These are phyloP conservation scores for Fusarium citri DNA, from an alignment of 2,329 filamentous ascomycete species.

Conservation along the genomic window DNA sequence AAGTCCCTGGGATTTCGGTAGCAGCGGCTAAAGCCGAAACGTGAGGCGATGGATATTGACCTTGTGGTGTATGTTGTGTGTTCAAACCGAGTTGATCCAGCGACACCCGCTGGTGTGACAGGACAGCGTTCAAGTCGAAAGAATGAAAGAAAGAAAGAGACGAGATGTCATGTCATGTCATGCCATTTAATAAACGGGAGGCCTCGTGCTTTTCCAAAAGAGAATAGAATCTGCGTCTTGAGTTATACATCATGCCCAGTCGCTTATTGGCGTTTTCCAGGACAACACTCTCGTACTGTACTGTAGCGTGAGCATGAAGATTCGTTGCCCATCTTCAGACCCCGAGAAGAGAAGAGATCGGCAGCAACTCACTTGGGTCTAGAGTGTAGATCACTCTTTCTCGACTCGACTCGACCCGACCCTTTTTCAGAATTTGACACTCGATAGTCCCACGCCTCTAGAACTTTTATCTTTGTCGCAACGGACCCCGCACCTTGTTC, in stretches of 20 bases:
- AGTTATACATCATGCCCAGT: slow-evolving; percentile 3
- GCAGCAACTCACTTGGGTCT: slow-evolving; percentile 13
- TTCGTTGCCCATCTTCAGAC: slow-evolving; percentile 5
- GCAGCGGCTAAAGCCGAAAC: slow-evolving; percentile 4
- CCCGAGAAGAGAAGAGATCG: slow-evolving; percentile 19
- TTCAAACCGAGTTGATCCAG: not conserved
- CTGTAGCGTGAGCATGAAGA: not conserved
- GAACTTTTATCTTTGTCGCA: not conserved
- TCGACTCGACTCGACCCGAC: slow-evolving; percentile 1
- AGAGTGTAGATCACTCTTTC: slow-evolving; percentile 30
- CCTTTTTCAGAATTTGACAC: slow-evolving; percentile 11
- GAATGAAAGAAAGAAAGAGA: not conserved
- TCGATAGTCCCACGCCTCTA: slow-evolving; percentile 31
- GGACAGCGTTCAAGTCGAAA: not conserved
- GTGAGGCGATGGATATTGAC: not conserved
- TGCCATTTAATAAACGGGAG: slow-evolving; percentile 2
- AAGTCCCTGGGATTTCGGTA: not conserved
- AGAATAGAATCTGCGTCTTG: not conserved
- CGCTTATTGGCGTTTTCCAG: slow-evolving; percentile 16
- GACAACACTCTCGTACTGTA: not conserved
- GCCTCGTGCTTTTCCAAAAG: slow-evolving; percentile 11
- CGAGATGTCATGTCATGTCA: not conserved
- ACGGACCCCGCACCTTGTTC: slow-evolving; percentile 18
- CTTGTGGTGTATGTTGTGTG: not conserved
- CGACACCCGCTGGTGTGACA: not conserved